Percentiles rank a stretch among this genome's conserved stretches.
These are phyloP conservation scores for Nothophoma quercina DNA, from an alignment of 2,329 filamentous ascomycete genomes.

Conservation along the genomic window DNA sequence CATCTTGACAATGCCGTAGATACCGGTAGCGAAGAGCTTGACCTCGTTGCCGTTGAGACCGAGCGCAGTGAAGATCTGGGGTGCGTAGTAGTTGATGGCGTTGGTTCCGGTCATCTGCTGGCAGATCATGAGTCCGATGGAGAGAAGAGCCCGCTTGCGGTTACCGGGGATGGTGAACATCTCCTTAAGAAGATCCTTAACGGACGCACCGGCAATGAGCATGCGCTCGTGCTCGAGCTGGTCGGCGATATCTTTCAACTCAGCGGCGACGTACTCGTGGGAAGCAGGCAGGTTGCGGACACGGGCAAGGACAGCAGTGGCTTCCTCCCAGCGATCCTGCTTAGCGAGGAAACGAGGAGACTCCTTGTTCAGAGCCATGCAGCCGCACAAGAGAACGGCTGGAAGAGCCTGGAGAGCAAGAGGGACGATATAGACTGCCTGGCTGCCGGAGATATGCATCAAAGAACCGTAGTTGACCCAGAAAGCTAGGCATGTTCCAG, in stretches of 20 bases:
- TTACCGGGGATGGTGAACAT: conserved; percentile 59
- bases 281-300: conserved; percentile 61
- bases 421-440: conserved; percentile 66
- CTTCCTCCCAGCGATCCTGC: conserved; percentile 72
- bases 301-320: conserved; percentile 62
- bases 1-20: conserved; percentile 77
- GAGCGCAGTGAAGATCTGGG: conserved; percentile 71
- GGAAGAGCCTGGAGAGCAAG: conserved; percentile 71
- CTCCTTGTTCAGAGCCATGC: conserved; percentile 70
- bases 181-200: conserved; percentile 51
- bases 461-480: conserved; percentile 64
- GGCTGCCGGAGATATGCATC: conserved; percentile 55
- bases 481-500: conserved; percentile 61
- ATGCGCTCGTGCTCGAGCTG: conserved; percentile 63
- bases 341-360: conserved; percentile 73
- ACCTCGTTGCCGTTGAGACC: conserved; percentile 65
- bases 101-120: conserved; percentile 73
- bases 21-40: conserved; percentile 74
- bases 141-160: conserved; percentile 69
- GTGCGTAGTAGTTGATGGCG: conserved; percentile 69
- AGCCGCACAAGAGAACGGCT: conserved; percentile 65
- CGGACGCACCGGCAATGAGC: conserved; percentile 59
- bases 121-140: conserved; percentile 70
- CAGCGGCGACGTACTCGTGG: conserved; percentile 48
- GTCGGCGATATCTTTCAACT: conserved; percentile 48